A percentile compares a stretch with the other conserved stretches of the same genome.
Conservation (phyloP, 371 early-diverging fungal genomes). For the Apophysomyces variabilis region DNA sequence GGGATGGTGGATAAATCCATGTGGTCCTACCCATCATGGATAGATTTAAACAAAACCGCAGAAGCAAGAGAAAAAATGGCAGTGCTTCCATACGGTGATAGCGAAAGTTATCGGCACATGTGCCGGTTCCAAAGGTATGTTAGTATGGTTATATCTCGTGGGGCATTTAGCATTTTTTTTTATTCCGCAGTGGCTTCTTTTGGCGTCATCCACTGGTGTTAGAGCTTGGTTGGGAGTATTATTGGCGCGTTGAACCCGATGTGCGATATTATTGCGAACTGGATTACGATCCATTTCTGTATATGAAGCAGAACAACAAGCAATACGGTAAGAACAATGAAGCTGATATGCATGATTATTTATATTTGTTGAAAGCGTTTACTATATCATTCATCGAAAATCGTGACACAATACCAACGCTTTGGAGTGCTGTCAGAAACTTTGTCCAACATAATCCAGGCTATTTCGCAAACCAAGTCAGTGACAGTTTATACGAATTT, state of each 20-base stretch:
- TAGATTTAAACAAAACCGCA: constrained; percentile 70
- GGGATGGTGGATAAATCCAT: constrained; percentile 58
- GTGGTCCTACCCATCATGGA: constrained; percentile 87
- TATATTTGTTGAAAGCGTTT: constrained; percentile 25
- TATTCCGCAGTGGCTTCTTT: constrained; percentile 78
- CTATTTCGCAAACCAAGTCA: constrained; percentile 22
- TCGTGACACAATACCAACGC: constrained; percentile 71
- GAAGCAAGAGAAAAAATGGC: constrained; percentile 58
- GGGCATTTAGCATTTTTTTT: constrained; percentile 7
- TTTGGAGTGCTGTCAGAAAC: constrained; percentile 64
- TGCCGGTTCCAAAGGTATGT: constrained; percentile 71
- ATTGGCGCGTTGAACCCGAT: constrained; percentile 91
- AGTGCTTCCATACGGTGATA: constrained; percentile 83
- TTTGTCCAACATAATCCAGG: constrained; percentile 30
- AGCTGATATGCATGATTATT: neutral
- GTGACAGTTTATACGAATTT: constrained; percentile 32
- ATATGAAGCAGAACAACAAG: constrained; percentile 73
- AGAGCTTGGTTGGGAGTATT: constrained; percentile 71
- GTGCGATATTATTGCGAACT: constrained; percentile 80
- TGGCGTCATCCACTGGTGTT: constrained; percentile 71
- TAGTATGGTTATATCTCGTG: too few species aligned
- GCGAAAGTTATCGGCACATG: constrained; percentile 93
- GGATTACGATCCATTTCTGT: constrained; percentile 83
- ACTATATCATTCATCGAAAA: constrained; percentile 80
- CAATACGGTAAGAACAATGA: constrained; percentile 64